phyloP scores from a whole-genome alignment of 2,329 filamentous ascomycete genomes.

The Ceratocystis cacaofunesta region DNA sequence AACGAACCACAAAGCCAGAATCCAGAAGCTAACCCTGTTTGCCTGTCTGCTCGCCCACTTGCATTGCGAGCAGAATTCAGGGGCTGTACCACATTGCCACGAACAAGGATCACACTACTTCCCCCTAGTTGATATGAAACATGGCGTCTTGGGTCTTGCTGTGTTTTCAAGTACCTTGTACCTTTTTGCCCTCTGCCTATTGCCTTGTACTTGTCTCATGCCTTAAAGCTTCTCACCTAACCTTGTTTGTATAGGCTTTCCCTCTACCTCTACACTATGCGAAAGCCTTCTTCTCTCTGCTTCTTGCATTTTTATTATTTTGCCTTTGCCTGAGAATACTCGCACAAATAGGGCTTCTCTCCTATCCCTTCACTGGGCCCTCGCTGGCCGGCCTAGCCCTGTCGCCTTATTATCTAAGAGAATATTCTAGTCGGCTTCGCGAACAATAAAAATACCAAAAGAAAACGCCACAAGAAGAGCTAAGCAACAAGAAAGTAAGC shows the following conservation, averaged over 20 bases:
- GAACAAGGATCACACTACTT: background rate
- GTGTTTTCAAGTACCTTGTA: background rate
- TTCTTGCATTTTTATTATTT: background rate
- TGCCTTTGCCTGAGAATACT: background rate
- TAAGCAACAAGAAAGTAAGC: background rate
- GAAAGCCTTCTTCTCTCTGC: too few species aligned
- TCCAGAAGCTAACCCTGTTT: too few species aligned
- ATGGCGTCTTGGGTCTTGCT: background rate
- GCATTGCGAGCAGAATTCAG: background rate
- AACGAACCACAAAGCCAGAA: too few species aligned
- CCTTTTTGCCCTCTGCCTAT: background rate
- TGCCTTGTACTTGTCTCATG: background rate
- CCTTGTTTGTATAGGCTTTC: too few species aligned
- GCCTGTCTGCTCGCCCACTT: too few species aligned
- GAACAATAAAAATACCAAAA: background rate
- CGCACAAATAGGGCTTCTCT: too few species aligned
- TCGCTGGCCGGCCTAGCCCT: background rate
- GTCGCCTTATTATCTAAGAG: background rate
- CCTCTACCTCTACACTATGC: too few species aligned
- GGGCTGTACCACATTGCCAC: background rate
- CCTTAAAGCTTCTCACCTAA: background rate
- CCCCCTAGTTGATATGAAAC: background rate
- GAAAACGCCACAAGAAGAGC: background rate
- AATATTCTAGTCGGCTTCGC: background rate
- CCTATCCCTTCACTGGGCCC: too few species aligned